Conservation (phyloP, 1,139 yeast species). For the Arxiozyma slooffiae region DNA sequence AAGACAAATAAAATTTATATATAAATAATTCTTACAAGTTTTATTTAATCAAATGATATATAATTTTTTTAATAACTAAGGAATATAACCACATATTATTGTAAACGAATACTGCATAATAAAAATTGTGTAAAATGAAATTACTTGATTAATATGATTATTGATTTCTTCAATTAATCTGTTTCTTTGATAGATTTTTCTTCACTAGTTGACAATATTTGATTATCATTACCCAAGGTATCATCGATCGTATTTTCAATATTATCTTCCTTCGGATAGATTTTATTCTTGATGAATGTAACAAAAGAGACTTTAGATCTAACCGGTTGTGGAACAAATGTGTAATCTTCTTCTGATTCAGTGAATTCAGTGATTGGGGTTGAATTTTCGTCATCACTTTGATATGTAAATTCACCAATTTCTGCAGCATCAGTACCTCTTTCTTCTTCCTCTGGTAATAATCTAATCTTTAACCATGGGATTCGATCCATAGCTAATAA, state of each 20-base stretch:
- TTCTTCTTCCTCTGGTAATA: conserved; percentile 82
- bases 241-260: conserved; percentile 4
- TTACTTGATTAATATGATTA: not conserved
- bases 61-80: too few species aligned
- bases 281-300: not conserved
- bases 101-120: not conserved
- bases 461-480: conserved; percentile 75
- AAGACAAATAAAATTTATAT: too few species aligned
- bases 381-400: conserved; percentile 65
- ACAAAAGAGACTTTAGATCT: conserved; percentile 38
- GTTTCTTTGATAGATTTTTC: conserved; percentile 2
- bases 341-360: conserved; percentile 59
- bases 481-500: conserved; percentile 65
- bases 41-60: too few species aligned
- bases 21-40: too few species aligned
- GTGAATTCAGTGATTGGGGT: conserved; percentile 55
- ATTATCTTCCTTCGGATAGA: conserved; percentile 1
- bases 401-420: conserved; percentile 77
- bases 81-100: not conserved
- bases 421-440: conserved; percentile 82
- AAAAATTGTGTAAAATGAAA: not conserved
- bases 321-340: conserved; percentile 67
- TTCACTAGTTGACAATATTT: not conserved
- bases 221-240: not conserved
- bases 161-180: not conserved